Evolutionary conservation across 2,329 filamentous ascomycete species (phyloP).

Genomic region (Albifimbria verrucaria): DNA sequence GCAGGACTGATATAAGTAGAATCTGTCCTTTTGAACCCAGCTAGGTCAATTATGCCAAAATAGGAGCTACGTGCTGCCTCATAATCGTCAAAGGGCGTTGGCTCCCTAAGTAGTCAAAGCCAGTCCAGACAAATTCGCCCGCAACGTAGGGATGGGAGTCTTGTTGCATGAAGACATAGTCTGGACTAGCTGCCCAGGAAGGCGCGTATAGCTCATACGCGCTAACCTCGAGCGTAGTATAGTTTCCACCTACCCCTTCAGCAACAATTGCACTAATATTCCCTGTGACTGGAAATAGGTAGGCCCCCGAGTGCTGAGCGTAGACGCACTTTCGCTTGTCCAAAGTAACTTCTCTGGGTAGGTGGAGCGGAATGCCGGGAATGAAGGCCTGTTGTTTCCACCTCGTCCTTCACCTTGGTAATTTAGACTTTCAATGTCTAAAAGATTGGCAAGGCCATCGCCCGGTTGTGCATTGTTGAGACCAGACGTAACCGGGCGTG

Average conservation of each 20-base stretch:
- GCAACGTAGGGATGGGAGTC: constrained; percentile 46
- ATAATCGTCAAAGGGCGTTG: constrained; percentile 40
- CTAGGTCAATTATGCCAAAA: constrained; percentile 54
- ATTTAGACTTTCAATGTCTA: constrained; percentile 51
- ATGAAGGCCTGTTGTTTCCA: constrained; percentile 38
- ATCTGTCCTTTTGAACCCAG: constrained; percentile 55
- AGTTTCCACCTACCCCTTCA: constrained; percentile 11
- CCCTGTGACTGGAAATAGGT: constrained; percentile 47
- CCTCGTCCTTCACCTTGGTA: constrained; percentile 43
- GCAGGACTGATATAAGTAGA: constrained; percentile 50
- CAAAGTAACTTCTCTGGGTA: constrained; percentile 47
- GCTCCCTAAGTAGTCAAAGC: constrained; percentile 48
- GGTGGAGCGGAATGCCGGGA: constrained; percentile 37
- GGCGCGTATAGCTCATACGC: constrained; percentile 49
- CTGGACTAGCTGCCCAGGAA: constrained; percentile 43
- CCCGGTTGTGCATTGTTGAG: constrained; percentile 43
- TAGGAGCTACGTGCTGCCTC: constrained; percentile 43
- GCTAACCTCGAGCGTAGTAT: constrained; percentile 31
- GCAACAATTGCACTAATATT: constrained; percentile 26
- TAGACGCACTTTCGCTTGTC: constrained; percentile 39
- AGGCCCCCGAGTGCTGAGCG: constrained; percentile 48
- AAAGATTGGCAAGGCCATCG: constrained; percentile 30
- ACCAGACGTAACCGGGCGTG: constrained; percentile 39
- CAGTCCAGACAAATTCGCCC: constrained; percentile 51
- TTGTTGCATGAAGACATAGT: constrained; percentile 49